Evolutionary conservation across 805 yeast genomes (phyloP), one percentile per base, ranked within the genome.

Genomic region (Wilhelminamyces savonicus): DNA sequence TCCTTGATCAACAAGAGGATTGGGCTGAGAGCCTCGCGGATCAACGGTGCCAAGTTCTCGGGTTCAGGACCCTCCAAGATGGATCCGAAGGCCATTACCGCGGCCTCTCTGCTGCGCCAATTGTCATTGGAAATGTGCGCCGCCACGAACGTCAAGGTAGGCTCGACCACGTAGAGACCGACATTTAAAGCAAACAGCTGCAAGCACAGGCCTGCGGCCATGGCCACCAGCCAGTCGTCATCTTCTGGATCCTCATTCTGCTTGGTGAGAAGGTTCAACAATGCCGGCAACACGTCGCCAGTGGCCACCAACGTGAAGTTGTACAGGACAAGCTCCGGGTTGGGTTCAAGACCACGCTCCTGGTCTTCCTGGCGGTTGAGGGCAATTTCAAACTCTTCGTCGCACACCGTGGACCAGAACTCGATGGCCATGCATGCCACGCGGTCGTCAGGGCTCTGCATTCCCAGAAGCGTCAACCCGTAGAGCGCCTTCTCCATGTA

Each of bases 341-440:
- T 47, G 16, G 50, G 49, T 11, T 62, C 59, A 29, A 43, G 43
- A 20, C 46, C 48, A 5, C 44, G 38, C 23, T 48, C 49, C 23
- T 42, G 45, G 44, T 54, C 67, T 43, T 81, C 87, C 27, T 77
- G 78, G 40, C 74, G 66, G 50, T 78, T 84, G 35, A 74, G 57
- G 12, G 82, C 75, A 36, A 84, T 77, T 40, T 85, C 96, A 39
- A 83, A 69, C 59, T 92, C 98, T 52, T 82, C 96, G 63, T 92
- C 98, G 65, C 97, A 88, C n/a, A 92, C 92, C n/a, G 98, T 86
- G 36, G 90, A 78, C 98, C 98, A 92, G 56, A 92, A 90, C 62
- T 92, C 98, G 34, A 92, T 92, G 18, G 98, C 97, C 97, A 90
- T 88, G 52, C 97, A 86, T 1, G 96, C 82, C 18, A 92, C 97